A percentile compares a stretch with the other conserved stretches of the same genome.
These are phyloP conservation scores for Ogataea ramenticola DNA, from an alignment of 805 yeast species.

Conservation along the genomic window DNA sequence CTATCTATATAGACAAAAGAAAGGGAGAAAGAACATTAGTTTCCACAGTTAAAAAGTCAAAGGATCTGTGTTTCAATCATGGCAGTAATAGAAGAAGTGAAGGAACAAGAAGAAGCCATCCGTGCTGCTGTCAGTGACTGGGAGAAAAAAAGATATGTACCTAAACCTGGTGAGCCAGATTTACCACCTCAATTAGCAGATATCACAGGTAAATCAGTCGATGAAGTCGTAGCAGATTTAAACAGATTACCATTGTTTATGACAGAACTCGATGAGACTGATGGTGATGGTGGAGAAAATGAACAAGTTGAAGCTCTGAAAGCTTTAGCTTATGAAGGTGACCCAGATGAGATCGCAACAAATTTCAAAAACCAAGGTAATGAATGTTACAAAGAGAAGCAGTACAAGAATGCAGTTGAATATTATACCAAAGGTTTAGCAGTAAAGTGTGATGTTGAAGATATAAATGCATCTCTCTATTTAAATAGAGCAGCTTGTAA, in stretches of 20 bases:
- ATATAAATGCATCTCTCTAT: slow-evolving; percentile 55
- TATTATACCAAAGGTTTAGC: slow-evolving; percentile 77
- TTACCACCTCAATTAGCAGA: slow-evolving; percentile 80
- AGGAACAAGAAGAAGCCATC: slow-evolving; percentile 9
- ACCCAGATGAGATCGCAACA: slow-evolving; percentile 83
- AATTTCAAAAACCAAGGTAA: slow-evolving; percentile 93
- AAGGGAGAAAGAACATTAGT: too few species aligned
- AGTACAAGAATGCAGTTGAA: slow-evolving; percentile 69
- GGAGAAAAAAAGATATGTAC: slow-evolving; percentile 22
- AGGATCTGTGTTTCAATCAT: too few species aligned
- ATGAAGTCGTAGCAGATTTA: slow-evolving; percentile 69
- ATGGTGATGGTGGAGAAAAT: slow-evolving; percentile 72
- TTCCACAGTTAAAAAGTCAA: too few species aligned
- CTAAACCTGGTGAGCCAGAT: slow-evolving; percentile 53
- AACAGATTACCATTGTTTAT: slow-evolving; percentile 89
- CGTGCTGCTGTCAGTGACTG: slow-evolving; percentile 22
- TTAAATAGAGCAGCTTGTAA: slow-evolving; percentile 90
- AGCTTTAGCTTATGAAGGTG: slow-evolving; percentile 92
- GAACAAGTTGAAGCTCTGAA: slow-evolving; percentile 77
- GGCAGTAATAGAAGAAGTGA: slow-evolving; percentile 24
- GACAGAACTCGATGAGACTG: slow-evolving; percentile 75
- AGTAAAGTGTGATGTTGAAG: slow-evolving; percentile 50
- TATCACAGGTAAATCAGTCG: slow-evolving; percentile 54
- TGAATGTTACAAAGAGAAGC: slow-evolving; percentile 67
- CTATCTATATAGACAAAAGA: too few species aligned